Percentiles rank a stretch among this genome's conserved stretches.
Conservation (phyloP, 345 rosid genomes). For the Jatropha curcas region DNA sequence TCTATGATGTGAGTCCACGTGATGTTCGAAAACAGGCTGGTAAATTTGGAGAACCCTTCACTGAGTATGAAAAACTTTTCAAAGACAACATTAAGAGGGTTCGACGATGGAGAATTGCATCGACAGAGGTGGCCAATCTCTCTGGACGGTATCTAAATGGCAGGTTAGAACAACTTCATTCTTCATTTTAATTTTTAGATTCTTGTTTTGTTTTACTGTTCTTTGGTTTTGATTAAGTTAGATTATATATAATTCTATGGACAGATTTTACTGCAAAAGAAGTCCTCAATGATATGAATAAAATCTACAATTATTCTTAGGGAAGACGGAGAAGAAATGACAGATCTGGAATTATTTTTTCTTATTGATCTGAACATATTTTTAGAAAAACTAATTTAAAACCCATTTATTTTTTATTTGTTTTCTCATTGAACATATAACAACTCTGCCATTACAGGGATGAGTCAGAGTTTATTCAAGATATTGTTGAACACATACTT, state of each 20-base stretch:
- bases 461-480: constrained; percentile 6
- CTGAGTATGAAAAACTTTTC: not conserved
- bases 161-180: not conserved
- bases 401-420: too few species aligned
- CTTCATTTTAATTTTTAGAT: not conserved
- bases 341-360: too few species aligned
- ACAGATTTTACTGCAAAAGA: too few species aligned
- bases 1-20: not conserved
- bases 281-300: too few species aligned
- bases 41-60: not conserved
- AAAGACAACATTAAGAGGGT: not conserved
- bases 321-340: too few species aligned
- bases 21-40: not conserved
- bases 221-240: too few species aligned
- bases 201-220: too few species aligned
- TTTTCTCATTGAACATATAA: too few species aligned
- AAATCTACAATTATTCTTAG: too few species aligned
- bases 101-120: constrained; percentile 13
- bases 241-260: too few species aligned
- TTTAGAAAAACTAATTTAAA: too few species aligned
- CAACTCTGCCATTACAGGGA: not conserved
- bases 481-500: not conserved
- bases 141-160: constrained; percentile 15
- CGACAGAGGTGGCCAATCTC: constrained; percentile 6
- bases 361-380: too few species aligned